These are phyloP conservation scores for Salvia splendens DNA, from an alignment of 257 asterid species.

Conservation along the genomic window DNA sequence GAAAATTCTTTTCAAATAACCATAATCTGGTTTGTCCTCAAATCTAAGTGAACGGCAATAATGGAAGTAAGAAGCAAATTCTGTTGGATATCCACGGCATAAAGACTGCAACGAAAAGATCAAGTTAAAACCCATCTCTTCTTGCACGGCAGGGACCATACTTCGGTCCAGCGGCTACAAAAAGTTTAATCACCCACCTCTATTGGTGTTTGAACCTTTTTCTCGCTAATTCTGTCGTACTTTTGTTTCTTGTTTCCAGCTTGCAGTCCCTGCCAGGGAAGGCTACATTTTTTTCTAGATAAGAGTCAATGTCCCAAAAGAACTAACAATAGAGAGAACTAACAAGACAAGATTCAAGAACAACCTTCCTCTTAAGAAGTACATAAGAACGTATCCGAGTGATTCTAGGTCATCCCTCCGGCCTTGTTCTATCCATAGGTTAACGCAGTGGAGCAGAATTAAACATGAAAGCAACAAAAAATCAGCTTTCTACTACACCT, in stretches of 20 bases:
- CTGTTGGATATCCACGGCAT: conserved; percentile 56
- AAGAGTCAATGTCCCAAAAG: conserved; percentile 30
- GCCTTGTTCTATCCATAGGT: conserved; percentile 63
- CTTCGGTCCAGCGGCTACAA: background rate
- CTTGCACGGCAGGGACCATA: conserved; percentile 5
- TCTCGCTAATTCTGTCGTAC: conserved; percentile 62
- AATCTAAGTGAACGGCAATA: conserved; percentile 60
- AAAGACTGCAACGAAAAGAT: conserved; percentile 36
- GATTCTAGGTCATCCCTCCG: conserved; percentile 90
- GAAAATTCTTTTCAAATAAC: conserved; percentile 59
- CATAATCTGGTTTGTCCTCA: conserved; percentile 61
- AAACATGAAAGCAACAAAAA: background rate
- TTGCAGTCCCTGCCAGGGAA: conserved; percentile 71
- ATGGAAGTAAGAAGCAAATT: conserved; percentile 59
- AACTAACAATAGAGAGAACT: conserved; percentile 6
- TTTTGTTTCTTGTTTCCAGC: conserved; percentile 66
- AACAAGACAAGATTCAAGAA: conserved; percentile 23
- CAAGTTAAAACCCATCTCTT: conserved; percentile 14
- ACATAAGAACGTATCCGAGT: conserved; percentile 88
- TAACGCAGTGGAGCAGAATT: conserved; percentile 36
- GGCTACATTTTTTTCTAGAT: conserved; percentile 44
- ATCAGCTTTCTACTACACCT: conserved; percentile 24
- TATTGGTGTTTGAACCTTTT: conserved; percentile 57
- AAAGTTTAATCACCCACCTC: conserved; percentile 37
- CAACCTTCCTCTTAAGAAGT: conserved; percentile 86